phyloP scores from a whole-genome alignment of 1,284 basidiomycete genomes.

The Microbotryum violaceum region DNA sequence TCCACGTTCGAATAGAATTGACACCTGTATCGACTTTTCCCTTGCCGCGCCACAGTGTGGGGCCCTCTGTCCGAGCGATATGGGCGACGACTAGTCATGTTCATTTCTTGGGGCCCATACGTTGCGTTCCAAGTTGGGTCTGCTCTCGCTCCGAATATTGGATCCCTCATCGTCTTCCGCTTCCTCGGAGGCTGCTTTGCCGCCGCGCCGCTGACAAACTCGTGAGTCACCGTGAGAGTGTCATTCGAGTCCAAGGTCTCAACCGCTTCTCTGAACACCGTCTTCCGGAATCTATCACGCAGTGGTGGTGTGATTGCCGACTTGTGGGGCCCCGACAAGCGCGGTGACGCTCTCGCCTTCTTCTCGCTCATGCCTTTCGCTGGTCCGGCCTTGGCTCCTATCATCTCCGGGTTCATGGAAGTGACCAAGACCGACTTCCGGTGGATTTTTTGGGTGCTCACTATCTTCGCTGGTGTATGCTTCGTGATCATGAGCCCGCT shows the following conservation, averaged over 20 bases:
- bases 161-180: constrained; percentile 57
- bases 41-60: constrained; percentile 30
- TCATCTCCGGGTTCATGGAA: constrained; percentile 53
- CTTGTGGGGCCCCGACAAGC: constrained; percentile 58
- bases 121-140: constrained; percentile 59
- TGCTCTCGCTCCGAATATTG: constrained; percentile 56
- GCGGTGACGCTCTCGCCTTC: constrained; percentile 61
- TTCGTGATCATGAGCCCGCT: constrained; percentile 55
- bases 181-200: constrained; percentile 60
- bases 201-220: constrained; percentile 38
- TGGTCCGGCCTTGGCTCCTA: constrained; percentile 52
- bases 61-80: constrained; percentile 50
- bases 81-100: constrained; percentile 56
- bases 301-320: constrained; percentile 40
- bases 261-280: no score
- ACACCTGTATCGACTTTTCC: no score
- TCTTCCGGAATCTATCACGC: background rate
- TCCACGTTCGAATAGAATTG: background rate
- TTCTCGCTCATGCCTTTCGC: constrained; percentile 58
- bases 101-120: constrained; percentile 60
- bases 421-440: constrained; percentile 51
- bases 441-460: constrained; percentile 67
- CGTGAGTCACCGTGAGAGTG: background rate
- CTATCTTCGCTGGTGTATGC: constrained; percentile 47
- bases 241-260: no score